Evolutionary conservation across 2,329 filamentous ascomycete genomes (phyloP).

Genomic region (Diaporthe vaccinii): DNA sequence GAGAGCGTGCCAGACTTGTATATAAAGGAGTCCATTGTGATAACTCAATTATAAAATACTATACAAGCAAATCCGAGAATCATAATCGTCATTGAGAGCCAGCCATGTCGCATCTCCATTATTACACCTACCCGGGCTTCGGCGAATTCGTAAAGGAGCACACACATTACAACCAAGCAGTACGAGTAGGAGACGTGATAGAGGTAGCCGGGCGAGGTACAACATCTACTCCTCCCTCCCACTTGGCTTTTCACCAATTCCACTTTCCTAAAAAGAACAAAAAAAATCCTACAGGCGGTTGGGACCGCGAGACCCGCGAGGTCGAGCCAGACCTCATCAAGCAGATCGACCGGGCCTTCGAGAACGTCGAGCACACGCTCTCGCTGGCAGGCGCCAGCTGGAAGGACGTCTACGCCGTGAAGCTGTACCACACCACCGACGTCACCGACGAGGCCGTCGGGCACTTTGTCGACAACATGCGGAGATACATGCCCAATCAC

Average conservation of each 20-base stretch:
- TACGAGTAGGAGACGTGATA: neutral
- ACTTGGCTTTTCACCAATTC: neutral
- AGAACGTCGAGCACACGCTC: conserved; percentile 20
- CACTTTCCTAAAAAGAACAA: too few species aligned
- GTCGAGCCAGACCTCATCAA: neutral
- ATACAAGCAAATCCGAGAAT: neutral
- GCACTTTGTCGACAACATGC: conserved; percentile 17
- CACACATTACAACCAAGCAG: conserved; percentile 22
- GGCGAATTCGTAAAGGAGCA: conserved; percentile 16
- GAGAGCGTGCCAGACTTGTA: too few species aligned
- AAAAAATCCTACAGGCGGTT: neutral
- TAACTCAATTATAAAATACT: neutral
- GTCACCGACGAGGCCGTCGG: neutral
- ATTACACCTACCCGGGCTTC: conserved; percentile 16
- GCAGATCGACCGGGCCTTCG: conserved; percentile 16
- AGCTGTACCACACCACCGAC: conserved; percentile 16
- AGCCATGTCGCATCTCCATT: conserved; percentile 7
- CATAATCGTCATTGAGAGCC: neutral
- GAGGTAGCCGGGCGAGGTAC: conserved; percentile 17
- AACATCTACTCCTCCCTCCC: too few species aligned
- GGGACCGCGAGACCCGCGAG: conserved; percentile 12
- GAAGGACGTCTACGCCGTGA: conserved; percentile 16
- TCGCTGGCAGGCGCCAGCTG: neutral
- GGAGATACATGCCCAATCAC: neutral
- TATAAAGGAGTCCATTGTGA: neutral